A percentile compares a stretch with the other conserved stretches of the same genome.
Conservation (phyloP, 345 rosid genomes). For the Eucalyptus sp. region DNA sequence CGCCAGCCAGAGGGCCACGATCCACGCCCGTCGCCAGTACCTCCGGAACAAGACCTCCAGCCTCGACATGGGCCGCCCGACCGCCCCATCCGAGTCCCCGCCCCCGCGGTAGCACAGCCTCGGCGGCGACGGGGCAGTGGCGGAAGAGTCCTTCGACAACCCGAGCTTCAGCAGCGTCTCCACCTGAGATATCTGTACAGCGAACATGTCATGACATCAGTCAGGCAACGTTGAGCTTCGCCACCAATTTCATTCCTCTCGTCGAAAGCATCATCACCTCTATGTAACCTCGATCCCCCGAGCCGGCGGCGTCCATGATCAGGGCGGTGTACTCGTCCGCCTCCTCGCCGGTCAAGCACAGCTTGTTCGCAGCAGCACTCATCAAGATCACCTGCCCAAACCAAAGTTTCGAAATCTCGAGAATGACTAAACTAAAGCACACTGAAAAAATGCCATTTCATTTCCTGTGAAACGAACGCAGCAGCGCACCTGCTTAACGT, state of each 20-base stretch:
- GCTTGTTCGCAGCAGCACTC: conserved; percentile 28
- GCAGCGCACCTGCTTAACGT: conserved; percentile 12
- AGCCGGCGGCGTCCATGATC: conserved; percentile 26
- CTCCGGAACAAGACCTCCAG: conserved; percentile 22
- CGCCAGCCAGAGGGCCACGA: conserved; percentile 21
- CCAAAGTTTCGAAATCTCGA: background rate
- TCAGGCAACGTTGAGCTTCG: background rate
- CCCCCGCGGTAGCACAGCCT: background rate
- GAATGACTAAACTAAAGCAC: background rate
- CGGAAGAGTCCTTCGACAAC: background rate
- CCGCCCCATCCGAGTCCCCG: background rate
- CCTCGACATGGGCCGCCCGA: conserved; percentile 1
- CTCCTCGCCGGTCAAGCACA: conserved; percentile 20
- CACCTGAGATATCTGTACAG: conserved; percentile 14
- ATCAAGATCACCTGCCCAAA: conserved; percentile 15
- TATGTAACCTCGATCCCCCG: conserved; percentile 14
- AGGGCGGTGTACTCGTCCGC: conserved; percentile 22
- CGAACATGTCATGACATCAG: background rate
- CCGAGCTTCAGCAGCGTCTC: conserved; percentile 18
- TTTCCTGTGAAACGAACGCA: background rate
- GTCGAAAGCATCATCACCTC: conserved; percentile 1
- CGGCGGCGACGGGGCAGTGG: background rate
- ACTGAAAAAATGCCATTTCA: fast-evolving
- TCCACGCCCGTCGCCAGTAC: conserved; percentile 39
- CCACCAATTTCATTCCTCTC: background rate